phyloP scores from a whole-genome alignment of 2,329 filamentous ascomycete species.

The Fusarium cyanostomum region DNA sequence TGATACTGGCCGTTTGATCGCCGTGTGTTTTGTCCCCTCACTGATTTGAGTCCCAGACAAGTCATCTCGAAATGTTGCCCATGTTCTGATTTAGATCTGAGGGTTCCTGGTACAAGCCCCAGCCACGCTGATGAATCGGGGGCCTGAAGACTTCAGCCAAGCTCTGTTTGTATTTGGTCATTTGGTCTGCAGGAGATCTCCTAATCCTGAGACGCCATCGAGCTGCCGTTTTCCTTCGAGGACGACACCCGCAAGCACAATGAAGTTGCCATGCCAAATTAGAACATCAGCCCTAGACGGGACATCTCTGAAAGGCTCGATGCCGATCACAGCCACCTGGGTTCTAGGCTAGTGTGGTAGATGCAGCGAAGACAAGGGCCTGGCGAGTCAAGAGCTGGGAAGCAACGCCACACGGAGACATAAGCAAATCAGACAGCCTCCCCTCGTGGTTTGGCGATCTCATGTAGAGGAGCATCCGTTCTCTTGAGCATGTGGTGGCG shows the following conservation, averaged over 20 bases:
- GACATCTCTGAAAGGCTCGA: background rate
- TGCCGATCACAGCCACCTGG: background rate
- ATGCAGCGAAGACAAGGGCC: conserved; percentile 14
- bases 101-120: conserved; percentile 1
- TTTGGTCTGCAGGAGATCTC: background rate
- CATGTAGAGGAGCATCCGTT: conserved; percentile 15
- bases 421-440: conserved; percentile 12
- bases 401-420: conserved; percentile 12
- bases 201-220: background rate
- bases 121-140: background rate
- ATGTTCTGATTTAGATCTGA: background rate
- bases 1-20: conserved; percentile 4
- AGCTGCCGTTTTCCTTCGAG: background rate
- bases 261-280: background rate
- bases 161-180: conserved; percentile 4
- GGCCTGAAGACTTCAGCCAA: conserved; percentile 1
- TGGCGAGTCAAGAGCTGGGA: background rate
- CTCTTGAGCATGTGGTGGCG: conserved; percentile 21
- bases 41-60: conserved; percentile 13
- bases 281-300: conserved; percentile 7
- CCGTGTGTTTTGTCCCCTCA: background rate
- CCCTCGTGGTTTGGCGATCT: conserved; percentile 6
- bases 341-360: background rate
- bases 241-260: background rate
- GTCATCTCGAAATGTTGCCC: conserved; percentile 8